Evolutionary conservation across 2,329 filamentous ascomycete species (phyloP).

Genomic region (Sclerotinia sclerotiorum): DNA sequence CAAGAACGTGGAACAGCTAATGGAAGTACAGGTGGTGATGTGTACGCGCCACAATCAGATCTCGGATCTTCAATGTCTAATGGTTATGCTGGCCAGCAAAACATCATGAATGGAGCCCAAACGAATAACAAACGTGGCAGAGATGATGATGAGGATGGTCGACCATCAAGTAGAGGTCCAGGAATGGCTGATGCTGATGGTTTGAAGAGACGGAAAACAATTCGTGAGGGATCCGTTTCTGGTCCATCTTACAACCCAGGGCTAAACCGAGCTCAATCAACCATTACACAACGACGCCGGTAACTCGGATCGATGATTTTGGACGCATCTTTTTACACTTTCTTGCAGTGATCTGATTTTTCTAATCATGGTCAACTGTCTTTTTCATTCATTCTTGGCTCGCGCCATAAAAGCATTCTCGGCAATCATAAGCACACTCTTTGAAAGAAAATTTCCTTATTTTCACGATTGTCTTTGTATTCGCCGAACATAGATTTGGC

Average conservation of each 20-base stretch:
- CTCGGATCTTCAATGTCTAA: conserved; percentile 56
- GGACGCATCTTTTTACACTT: conserved; percentile 34
- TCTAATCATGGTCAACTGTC: conserved; percentile 25
- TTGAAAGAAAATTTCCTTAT: conserved; percentile 35
- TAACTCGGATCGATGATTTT: conserved; percentile 26
- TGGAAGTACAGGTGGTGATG: conserved; percentile 64
- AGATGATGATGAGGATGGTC: conserved; percentile 51
- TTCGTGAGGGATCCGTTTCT: conserved; percentile 61
- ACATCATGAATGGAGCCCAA: conserved; percentile 63
- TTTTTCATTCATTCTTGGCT: conserved; percentile 25
- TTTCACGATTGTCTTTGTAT: conserved; percentile 44
- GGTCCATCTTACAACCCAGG: conserved; percentile 50
- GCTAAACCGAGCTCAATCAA: conserved; percentile 49
- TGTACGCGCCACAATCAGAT: conserved; percentile 67
- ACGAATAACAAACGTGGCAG: conserved; percentile 46
- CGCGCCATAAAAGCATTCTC: conserved; percentile 36
- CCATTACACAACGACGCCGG: conserved; percentile 45
- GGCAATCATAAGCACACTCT: conserved; percentile 37
- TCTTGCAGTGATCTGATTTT: conserved; percentile 29
- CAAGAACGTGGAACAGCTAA: conserved; percentile 70
- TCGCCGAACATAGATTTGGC: conserved; percentile 42
- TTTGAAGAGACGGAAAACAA: conserved; percentile 77
- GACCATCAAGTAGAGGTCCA: conserved; percentile 57
- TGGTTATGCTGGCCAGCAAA: conserved; percentile 62
- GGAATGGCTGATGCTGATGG: conserved; percentile 54